Evolutionary conservation across 176 grass and related monocot genomes (phyloP), one percentile per base, ranked within the genome.

Genomic region (Hsuehochloa calcarea): DNA sequence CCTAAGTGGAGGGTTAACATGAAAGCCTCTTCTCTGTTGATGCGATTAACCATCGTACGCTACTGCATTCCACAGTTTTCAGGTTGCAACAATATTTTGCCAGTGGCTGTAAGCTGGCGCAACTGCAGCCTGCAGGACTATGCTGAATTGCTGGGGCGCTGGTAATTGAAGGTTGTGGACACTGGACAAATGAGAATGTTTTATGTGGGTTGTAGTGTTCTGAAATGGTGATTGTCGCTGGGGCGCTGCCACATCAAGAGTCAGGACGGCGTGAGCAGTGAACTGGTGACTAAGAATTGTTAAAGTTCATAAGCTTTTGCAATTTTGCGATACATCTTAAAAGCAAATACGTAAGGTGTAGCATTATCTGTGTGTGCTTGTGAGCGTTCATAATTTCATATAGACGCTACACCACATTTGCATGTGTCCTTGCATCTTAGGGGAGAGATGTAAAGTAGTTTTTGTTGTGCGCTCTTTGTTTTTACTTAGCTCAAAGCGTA

Each of bases 1-100:
- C 72, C 81, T 98, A 17, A 80, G 74, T 5, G 96, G 93, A 81
- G 81, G 77, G 62, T 65, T 95, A 6, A 94, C 89, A 52, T 95
- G 74, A 97, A 68, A 41, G 44, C 45, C 50, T 59, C 25, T 38
- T 5, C 4, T 37, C 10, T 70, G 7, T 58, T 66, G 51, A 51
- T 65, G 58, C 11, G 38, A 8, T 40, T 58, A 59, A 22, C 20
- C 51, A 16, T 20, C 20, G 0, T n/a, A 75, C 10, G 2, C 45
- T 73, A 11, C 8, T 23, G 56, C 22, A 60, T 60, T 23, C 56
- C 22, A 60, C 34, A 39, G 12, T 5, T 40, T 17, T 26, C 35
- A 41, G 14, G 65, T 68, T 45, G 45, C 10, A 10, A 39, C 41
- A n/a, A 16, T 27, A 27, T 47, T 39, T 76, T 13, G n/a, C 16